Base-by-base conservation (phyloP, 352 stramenopile species). In the Globisporangium camurandrum region DNA sequence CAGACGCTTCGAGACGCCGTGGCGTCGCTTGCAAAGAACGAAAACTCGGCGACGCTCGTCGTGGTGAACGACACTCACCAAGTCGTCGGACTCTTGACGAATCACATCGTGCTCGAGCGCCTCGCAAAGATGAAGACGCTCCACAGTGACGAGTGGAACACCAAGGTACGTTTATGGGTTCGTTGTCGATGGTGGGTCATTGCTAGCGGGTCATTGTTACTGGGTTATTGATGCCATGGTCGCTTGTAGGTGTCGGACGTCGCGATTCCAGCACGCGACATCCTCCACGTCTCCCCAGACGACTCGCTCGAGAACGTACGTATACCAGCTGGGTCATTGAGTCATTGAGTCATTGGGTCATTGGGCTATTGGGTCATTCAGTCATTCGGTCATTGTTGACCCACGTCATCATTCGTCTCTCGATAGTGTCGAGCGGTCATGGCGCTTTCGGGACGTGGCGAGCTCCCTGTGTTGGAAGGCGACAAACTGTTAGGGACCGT, bases 341-440 rank as follows among this genome's bases (percentile, higher is more conserved):
- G n/a, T n/a, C n/a, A n/a, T n/a, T n/a, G n/a, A n/a, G n/a, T n/a
- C n/a, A n/a, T n/a, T n/a, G n/a, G 30, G 7, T 34, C 7, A 34
- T 11, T 34, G 30, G 7, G 7, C 7, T 34, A 34, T 34, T 11
- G 30, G 7, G 12, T 12, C 30, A 11, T 34, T 7, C 30, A 34
- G 7, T 34, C 30, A 11, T 34, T 34, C 30, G 7, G 30, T 34
- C 11, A 11, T 11, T 34, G 12, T 11, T 11, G n/a, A n/a, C n/a
- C n/a, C n/a, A n/a, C n/a, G n/a, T n/a, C n/a, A n/a, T n/a, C n/a
- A n/a, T n/a, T n/a, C n/a, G n/a, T n/a, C n/a, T n/a, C n/a, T n/a
- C n/a, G n/a, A n/a, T 48, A 90, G 79, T 91, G 79, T 51, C 68
- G 79, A 54, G 76, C 76, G 19, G 75, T 91, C 34, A 88, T 91